These are phyloP conservation scores for Otatea glauca DNA, from an alignment of 176 grass and related monocot genomes.

Conservation along the genomic window DNA sequence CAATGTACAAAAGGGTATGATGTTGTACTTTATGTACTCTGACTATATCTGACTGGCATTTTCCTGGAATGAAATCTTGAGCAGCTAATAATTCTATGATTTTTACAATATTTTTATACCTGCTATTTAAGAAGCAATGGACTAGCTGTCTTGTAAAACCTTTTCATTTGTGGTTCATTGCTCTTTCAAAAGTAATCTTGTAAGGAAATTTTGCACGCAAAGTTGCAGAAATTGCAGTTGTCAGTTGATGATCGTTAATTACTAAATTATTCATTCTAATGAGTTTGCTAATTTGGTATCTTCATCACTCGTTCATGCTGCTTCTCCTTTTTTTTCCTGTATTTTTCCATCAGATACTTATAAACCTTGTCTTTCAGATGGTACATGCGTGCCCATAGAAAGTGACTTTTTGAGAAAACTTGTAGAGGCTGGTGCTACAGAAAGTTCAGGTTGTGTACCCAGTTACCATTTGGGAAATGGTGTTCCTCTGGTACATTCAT, in stretches of 20 bases:
- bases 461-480: conserved; percentile 50
- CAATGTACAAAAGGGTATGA: conserved; percentile 46
- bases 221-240: background rate
- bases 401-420: conserved; percentile 54
- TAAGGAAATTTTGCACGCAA: background rate
- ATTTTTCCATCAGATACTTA: conserved; percentile 6
- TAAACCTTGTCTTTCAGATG: conserved; percentile 52
- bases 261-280: background rate
- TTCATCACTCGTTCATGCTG: background rate
- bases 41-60: conserved; percentile 3
- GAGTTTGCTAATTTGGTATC: background rate
- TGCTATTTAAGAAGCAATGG: conserved; percentile 5
- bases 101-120: background rate
- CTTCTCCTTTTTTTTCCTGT: background rate
- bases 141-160: background rate
- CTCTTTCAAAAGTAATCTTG: conserved; percentile 4
- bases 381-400: conserved; percentile 41
- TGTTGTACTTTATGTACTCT: conserved; percentile 6
- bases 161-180: conserved; percentile 12
- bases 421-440: conserved; percentile 59
- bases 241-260: background rate
- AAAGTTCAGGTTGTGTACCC: conserved; percentile 60
- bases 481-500: conserved; percentile 33
- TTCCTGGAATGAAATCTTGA: conserved; percentile 34
- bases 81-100: conserved; percentile 18